phyloP scores from a whole-genome alignment of 1,284 basidiomycete species.

The Gyrodon tennesseensis region DNA sequence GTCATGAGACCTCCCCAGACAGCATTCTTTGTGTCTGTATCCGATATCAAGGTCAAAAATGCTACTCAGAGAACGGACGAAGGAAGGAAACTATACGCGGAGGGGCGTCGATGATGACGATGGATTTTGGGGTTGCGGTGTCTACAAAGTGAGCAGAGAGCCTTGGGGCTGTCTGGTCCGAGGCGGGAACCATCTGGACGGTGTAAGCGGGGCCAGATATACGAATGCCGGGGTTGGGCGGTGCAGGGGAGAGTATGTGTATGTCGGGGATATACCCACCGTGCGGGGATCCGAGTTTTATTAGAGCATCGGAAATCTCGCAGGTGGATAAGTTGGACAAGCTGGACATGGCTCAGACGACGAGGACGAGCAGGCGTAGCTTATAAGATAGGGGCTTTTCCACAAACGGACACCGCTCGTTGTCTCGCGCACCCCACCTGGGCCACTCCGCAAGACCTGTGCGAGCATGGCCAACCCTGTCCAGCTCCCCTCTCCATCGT shows the following conservation, averaged over 20 bases:
- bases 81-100: conserved; percentile 52
- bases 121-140: conserved; percentile 62
- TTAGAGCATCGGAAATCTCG: conserved; percentile 89
- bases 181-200: conserved; percentile 77
- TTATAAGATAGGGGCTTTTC: conserved; percentile 18
- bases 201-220: conserved; percentile 86
- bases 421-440: neutral
- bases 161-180: conserved; percentile 65
- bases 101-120: conserved; percentile 81
- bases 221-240: conserved; percentile 40
- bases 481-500: conserved; percentile 22
- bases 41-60: conserved; percentile 14
- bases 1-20: conserved; percentile 95
- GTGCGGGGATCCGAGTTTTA: conserved; percentile 74
- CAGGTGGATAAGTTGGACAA: conserved; percentile 69
- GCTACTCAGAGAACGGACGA: conserved; percentile 13
- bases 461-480: conserved; percentile 29
- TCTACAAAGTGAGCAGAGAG: conserved; percentile 83
- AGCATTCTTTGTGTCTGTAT: conserved; percentile 72
- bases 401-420: conserved; percentile 10
- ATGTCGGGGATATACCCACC: conserved; percentile 88
- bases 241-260: conserved; percentile 54
- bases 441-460: conserved; percentile 1
- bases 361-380: neutral
- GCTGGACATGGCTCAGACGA: conserved; percentile 22